Conservation (phyloP, 306 rosid species). For the Fagus sylvatica region DNA sequence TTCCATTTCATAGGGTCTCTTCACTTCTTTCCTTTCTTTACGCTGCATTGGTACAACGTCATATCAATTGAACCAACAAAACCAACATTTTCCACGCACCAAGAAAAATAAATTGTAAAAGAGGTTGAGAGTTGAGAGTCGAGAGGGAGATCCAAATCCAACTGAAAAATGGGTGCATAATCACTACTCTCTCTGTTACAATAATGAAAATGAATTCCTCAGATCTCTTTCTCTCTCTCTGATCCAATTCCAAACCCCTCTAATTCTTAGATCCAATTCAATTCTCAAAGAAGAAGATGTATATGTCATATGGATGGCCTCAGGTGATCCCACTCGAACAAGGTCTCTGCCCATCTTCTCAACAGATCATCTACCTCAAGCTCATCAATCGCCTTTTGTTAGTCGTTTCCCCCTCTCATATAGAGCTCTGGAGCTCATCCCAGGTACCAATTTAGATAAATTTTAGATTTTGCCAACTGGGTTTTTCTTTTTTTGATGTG, state of each 20-base stretch:
- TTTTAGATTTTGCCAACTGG: constrained; percentile 19
- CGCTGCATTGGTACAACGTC: too few relatives aligned
- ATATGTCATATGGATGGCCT: constrained; percentile 99
- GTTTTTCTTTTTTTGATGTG: constrained; percentile 29
- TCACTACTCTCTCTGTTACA: neutral
- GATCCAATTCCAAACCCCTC: neutral
- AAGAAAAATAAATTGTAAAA: too few relatives aligned
- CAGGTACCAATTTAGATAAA: constrained; percentile 49
- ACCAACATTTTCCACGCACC: too few relatives aligned
- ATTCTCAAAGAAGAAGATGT: constrained; percentile 58
- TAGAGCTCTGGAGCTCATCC: constrained; percentile 91
- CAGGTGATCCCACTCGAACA: constrained; percentile 90
- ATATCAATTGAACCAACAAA: too few relatives aligned
- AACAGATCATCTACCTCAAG: constrained; percentile 72
- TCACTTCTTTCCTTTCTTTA: too few relatives aligned
- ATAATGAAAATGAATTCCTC: constrained; percentile 17
- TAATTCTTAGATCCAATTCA: constrained; percentile 44
- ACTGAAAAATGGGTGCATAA: constrained; percentile 26
- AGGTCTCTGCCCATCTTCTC: constrained; percentile 64
- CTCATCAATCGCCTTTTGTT: constrained; percentile 69
- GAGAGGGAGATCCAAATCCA: constrained; percentile 15
- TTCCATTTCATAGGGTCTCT: too few relatives aligned
- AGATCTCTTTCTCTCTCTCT: constrained; percentile 38
- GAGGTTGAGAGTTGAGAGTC: neutral
- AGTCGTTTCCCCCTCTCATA: constrained; percentile 76